A percentile compares a stretch with the other conserved stretches of the same genome.
These are phyloP conservation scores for Xylogone sp. DNA, from an alignment of 2,329 filamentous ascomycete genomes.

Conservation along the genomic window DNA sequence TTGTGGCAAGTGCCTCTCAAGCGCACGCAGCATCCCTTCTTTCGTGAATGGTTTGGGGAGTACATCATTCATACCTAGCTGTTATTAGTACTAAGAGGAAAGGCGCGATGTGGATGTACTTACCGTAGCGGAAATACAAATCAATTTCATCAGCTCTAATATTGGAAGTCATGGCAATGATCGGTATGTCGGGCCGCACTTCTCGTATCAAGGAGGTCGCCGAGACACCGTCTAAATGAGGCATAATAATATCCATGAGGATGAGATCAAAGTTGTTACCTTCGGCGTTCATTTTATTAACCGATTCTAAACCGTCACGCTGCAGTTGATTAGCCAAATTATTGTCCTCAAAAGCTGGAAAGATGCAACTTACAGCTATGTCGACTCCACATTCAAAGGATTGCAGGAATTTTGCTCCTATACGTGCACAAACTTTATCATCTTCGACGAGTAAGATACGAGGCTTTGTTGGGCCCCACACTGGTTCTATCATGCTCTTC, in stretches of 20 bases:
- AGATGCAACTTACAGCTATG: slow-evolving; percentile 52
- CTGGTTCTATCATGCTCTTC: slow-evolving; percentile 35
- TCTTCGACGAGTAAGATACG: slow-evolving; percentile 89
- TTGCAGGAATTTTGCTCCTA: slow-evolving; percentile 64
- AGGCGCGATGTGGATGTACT: slow-evolving; percentile 32
- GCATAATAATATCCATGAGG: slow-evolving; percentile 97
- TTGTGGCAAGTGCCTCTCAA: slow-evolving; percentile 85
- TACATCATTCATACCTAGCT: slow-evolving; percentile 90
- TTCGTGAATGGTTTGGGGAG: slow-evolving; percentile 95
- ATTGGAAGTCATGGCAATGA: slow-evolving; percentile 98
- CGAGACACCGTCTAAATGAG: slow-evolving; percentile 88
- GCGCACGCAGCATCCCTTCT: slow-evolving; percentile 76
- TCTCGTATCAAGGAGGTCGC: slow-evolving; percentile 91
- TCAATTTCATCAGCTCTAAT: slow-evolving; percentile 95
- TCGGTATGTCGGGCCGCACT: slow-evolving; percentile 75
- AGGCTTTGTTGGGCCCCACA: slow-evolving; percentile 63
- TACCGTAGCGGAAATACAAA: slow-evolving; percentile 95
- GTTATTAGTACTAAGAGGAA: slow-evolving; percentile 20
- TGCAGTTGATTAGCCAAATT: slow-evolving; percentile 33
- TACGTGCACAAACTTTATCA: slow-evolving; percentile 63
- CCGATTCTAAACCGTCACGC: slow-evolving; percentile 86
- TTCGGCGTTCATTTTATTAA: slow-evolving; percentile 68
- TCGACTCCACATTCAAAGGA: slow-evolving; percentile 66
- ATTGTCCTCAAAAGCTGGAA: neutral
- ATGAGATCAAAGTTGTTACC: slow-evolving; percentile 60